Evolutionary conservation across 2,329 filamentous ascomycete species (phyloP).

Genomic region (Parafenestella ontariensis): DNA sequence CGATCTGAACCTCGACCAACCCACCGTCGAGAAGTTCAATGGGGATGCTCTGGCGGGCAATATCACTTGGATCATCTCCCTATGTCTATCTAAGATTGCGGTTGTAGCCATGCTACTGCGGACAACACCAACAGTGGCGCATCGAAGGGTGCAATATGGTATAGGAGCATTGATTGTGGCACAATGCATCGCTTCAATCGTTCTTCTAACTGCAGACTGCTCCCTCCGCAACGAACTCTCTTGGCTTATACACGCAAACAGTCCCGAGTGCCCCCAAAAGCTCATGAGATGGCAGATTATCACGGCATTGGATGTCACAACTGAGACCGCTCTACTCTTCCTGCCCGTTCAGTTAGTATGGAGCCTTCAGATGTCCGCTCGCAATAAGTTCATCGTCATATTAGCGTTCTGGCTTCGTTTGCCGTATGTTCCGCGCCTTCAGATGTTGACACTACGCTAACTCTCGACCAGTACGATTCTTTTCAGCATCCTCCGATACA

Average conservation of each 20-base stretch:
- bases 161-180: slow-evolving; percentile 6
- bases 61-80: slow-evolving; percentile 20
- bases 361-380: slow-evolving; percentile 18
- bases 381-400: slow-evolving; percentile 22
- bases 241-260: slow-evolving; percentile 8
- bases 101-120: slow-evolving; percentile 19
- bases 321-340: slow-evolving; percentile 16
- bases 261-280: slow-evolving; percentile 1
- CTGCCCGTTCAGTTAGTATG: slow-evolving; percentile 24
- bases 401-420: slow-evolving; percentile 26
- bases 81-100: slow-evolving; percentile 21
- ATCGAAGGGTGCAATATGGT: slow-evolving; percentile 14
- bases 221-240: not conserved
- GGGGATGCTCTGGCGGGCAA: slow-evolving; percentile 7
- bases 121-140: slow-evolving; percentile 11
- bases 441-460: not conserved
- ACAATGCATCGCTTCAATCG: slow-evolving; percentile 20
- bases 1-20: not conserved
- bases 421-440: slow-evolving; percentile 10
- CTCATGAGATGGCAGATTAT: slow-evolving; percentile 15
- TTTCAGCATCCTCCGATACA: slow-evolving; percentile 12
- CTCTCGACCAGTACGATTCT: slow-evolving; percentile 5
- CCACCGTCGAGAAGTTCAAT: slow-evolving; percentile 4
- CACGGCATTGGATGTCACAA: slow-evolving; percentile 12
- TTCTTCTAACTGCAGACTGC: slow-evolving; percentile 16